Conservation (phyloP, 202 grass and related monocot genomes). For the Schoenoplectus tabernaemontani region DNA sequence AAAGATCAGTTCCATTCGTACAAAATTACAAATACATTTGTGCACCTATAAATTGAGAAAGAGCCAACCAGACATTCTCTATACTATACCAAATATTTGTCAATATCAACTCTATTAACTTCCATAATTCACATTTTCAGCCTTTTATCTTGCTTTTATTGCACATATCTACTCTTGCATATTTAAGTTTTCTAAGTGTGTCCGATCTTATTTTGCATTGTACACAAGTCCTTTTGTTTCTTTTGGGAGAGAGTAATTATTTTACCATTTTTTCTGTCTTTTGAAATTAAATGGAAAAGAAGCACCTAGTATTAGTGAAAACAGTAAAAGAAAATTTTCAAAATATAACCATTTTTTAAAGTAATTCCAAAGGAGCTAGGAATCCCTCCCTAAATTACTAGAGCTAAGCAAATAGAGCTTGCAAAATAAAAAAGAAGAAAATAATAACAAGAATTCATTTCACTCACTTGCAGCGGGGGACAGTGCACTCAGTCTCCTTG, state of each 20-base stretch:
- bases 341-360: background rate
- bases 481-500: constrained; percentile 78
- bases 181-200: background rate
- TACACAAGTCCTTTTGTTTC: background rate
- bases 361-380: background rate
- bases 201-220: background rate
- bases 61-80: background rate
- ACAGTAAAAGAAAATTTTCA: background rate
- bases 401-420: background rate
- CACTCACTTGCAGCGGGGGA: constrained; percentile 93
- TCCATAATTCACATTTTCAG: background rate
- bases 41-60: background rate
- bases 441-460: background rate
- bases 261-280: background rate
- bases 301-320: too few species aligned
- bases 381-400: background rate
- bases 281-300: background rate
- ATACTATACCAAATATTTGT: too few species aligned
- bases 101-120: background rate
- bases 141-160: background rate
- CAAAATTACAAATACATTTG: too few species aligned
- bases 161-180: background rate
- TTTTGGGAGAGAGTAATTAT: background rate
- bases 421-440: background rate
- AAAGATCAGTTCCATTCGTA: constrained; percentile 11